Conservation (phyloP, 495 filamentous ascomycete species). For the Penicillium taxi region DNA sequence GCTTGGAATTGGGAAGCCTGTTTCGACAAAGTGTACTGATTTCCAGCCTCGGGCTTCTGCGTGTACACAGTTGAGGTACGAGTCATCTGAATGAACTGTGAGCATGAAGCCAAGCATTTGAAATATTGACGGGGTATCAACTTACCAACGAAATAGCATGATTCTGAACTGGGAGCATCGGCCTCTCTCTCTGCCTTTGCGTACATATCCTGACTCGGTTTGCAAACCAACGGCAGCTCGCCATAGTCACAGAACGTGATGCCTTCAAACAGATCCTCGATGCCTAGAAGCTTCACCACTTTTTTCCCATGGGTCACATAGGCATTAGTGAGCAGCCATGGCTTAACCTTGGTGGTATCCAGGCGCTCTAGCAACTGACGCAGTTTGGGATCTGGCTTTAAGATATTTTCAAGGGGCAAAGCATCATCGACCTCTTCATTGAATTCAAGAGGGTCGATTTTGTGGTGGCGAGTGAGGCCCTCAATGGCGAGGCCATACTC, state of each 20-base stretch:
- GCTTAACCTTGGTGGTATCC: conserved; percentile 67
- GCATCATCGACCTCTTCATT: conserved; percentile 94
- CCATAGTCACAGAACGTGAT: conserved; percentile 89
- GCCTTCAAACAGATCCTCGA: conserved; percentile 88
- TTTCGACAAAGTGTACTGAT: conserved; percentile 72
- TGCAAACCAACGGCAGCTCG: conserved; percentile 62
- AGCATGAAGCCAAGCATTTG: not conserved
- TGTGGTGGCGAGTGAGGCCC: conserved; percentile 85
- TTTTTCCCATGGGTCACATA: conserved; percentile 80
- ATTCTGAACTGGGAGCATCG: conserved; percentile 44
- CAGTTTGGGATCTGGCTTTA: conserved; percentile 67
- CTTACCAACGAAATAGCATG: conserved; percentile 84
- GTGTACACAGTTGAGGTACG: conserved; percentile 61
- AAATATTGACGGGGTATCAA: conserved; percentile 1
- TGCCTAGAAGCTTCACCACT: conserved; percentile 69
- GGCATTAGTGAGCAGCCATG: conserved; percentile 96
- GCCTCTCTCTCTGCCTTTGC: conserved; percentile 65
- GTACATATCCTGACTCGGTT: conserved; percentile 78
- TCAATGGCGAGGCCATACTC: conserved; percentile 96
- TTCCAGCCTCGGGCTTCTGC: conserved; percentile 73
- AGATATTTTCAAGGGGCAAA: conserved; percentile 74
- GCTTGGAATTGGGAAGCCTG: conserved; percentile 49
- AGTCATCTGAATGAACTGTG: conserved; percentile 57
- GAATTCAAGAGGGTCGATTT: conserved; percentile 92
- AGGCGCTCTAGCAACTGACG: conserved; percentile 70